Conservation (phyloP, 768 basidiomycete genomes). For the Boletus patriciae region DNA sequence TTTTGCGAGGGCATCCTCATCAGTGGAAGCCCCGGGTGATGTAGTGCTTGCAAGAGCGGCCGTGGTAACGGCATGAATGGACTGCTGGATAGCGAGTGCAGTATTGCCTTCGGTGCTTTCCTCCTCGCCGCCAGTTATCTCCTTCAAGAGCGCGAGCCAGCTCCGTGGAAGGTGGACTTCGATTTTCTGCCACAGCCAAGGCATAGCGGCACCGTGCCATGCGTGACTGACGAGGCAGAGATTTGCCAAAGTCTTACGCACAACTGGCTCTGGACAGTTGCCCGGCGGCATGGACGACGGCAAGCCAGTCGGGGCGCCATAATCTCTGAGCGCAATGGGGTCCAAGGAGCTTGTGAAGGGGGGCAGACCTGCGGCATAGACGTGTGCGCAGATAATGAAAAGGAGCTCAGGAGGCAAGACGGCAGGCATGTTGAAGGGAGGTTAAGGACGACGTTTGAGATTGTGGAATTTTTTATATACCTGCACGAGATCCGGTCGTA, state of each 20-base stretch:
- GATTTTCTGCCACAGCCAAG: slow-evolving; percentile 83
- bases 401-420: slow-evolving; percentile 65
- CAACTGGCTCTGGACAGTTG: slow-evolving; percentile 66
- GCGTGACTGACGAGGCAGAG: slow-evolving; percentile 76
- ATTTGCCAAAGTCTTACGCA: slow-evolving; percentile 62
- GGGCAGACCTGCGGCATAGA: slow-evolving; percentile 64
- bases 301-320: slow-evolving; percentile 53
- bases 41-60: slow-evolving; percentile 55
- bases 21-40: slow-evolving; percentile 35
- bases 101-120: slow-evolving; percentile 48
- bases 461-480: too few relatives aligned
- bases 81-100: slow-evolving; percentile 60
- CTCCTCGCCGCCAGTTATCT: slow-evolving; percentile 72
- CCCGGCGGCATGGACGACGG: slow-evolving; percentile 75
- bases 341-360: slow-evolving; percentile 62
- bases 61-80: slow-evolving; percentile 65
- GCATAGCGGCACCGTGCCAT: slow-evolving; percentile 82
- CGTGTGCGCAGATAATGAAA: slow-evolving; percentile 67
- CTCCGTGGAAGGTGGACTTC: slow-evolving; percentile 80
- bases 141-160: slow-evolving; percentile 81
- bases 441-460: not conserved
- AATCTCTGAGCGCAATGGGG: slow-evolving; percentile 52
- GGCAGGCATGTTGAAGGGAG: slow-evolving; percentile 17
- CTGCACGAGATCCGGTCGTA: too few relatives aligned
- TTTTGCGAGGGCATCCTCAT: slow-evolving; percentile 44